Evolutionary conservation across 1,284 basidiomycete species (phyloP), one percentile per base, ranked within the genome.

Genomic region (Moesziomyces sp.): DNA sequence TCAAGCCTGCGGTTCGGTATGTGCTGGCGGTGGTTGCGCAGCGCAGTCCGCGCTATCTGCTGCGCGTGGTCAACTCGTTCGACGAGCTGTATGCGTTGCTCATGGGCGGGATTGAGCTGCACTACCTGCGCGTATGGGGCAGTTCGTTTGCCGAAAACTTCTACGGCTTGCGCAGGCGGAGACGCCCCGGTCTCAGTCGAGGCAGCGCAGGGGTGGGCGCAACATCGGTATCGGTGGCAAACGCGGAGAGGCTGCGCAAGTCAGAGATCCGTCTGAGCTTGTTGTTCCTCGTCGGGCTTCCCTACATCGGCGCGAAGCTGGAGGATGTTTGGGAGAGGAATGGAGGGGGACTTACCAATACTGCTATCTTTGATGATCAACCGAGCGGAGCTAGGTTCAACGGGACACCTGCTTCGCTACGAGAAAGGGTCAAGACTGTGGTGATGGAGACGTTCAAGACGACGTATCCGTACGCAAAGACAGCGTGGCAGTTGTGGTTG

Each of bases 1-100:
- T 99, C 23, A 94, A 97, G 77, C 97, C 97, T 8, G 95, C 96
- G 14, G 86, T 97, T 78, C 94, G 96, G 84, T 99, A 99, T 86
- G 91, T 97, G 57, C 86, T 99, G 46, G 92, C 76, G 1, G 93
- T 98, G 50, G 93, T 98, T 76, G 94, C 97, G 1, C 95, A 98
- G 86, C 89, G 91, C 60, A 92, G 98, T 84, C 97, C 97, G 7
- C 89, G 97, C 55, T 95, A 97, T 84, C 88, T 99, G 38, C 86
- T 99, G 40, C 90, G 91, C 18, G 87, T 99, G 54, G 93, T 97
- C 14, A 98, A 99, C 85, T 87, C 90, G 43, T 96, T 98, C 87
- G 97, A 99, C 84, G 96, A 98, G 85, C 91, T 97, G 81, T 99
- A 97, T 81, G 92, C 93, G 0, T 69, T 90, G 16, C 86, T 97